These are phyloP conservation scores for Tetradesmus lagerheimii DNA, from an alignment of 139 green algal species.

Conservation along the genomic window DNA sequence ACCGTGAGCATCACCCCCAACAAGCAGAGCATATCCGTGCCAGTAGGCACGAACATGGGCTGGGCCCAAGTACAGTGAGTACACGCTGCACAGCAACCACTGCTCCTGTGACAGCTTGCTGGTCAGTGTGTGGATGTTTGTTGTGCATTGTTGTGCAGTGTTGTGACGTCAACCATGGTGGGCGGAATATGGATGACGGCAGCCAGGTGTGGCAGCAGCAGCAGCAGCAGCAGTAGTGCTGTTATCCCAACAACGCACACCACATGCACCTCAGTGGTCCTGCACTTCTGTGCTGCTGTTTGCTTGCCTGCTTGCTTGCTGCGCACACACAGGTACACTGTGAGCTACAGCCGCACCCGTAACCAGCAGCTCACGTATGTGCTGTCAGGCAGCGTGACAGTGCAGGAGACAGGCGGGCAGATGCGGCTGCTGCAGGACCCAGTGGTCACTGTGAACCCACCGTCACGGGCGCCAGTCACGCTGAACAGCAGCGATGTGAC, in stretches of 20 bases:
- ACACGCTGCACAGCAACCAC: background rate
- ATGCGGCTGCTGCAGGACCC: background rate
- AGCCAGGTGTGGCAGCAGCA: background rate
- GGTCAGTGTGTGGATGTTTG: background rate
- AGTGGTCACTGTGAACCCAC: background rate
- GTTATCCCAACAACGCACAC: background rate
- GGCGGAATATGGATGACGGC: too few species aligned
- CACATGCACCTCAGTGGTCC: background rate
- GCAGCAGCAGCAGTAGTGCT: background rate
- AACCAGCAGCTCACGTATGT: conserved; percentile 5
- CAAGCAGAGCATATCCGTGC: background rate
- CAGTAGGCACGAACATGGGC: background rate
- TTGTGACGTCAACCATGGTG: too few species aligned
- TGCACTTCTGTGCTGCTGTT: background rate
- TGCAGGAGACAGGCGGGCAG: background rate
- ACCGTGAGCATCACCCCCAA: background rate
- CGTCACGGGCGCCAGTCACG: background rate
- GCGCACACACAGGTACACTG: conserved; percentile 1
- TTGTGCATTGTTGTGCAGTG: too few species aligned
- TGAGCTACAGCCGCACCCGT: background rate
- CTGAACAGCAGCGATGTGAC: background rate
- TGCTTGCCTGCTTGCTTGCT: background rate
- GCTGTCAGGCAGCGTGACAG: background rate
- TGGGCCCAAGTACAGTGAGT: conserved; percentile 9
- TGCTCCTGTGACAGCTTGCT: background rate